Base-by-base conservation (phyloP, 1,284 basidiomycete genomes). In the Sanguinoderma infundibulare region DNA sequence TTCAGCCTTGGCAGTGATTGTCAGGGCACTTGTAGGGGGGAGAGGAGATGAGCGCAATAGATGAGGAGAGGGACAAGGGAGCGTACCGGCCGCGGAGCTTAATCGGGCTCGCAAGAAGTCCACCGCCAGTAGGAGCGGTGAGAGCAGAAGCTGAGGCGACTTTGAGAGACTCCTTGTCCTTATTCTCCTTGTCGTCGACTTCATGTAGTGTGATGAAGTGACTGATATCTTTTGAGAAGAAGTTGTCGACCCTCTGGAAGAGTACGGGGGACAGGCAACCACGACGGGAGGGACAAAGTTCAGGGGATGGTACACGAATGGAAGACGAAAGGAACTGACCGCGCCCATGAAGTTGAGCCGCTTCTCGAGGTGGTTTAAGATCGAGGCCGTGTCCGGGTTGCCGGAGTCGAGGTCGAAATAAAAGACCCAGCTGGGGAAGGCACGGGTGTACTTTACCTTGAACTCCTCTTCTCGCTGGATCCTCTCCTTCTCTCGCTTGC, bases 351-450 rank as follows among this genome's bases (percentile, higher is more conserved):
- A 81, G 38, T 77, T 69, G 35, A 96, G 86, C 63, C 84, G 81
- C 28, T 77, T 71, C 58, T 81, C 82, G 49, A 94, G 75, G 3
- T 75, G 75, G 53, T 82, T 79, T 61, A 78, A 76, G 49, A 82
- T 76, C 22, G 79, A 72, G 22, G 78, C 79, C 38, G 77, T 73
- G 20, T 84, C 82, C 24, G 80, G 74, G 51, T 83, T 83, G 57
- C 83, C 77, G 67, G 84, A 83, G 64, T 91, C 83, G 39, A 83
- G 75, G 70, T 96, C 94, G 73, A 98, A 91, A 75, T 96, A 92
- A 78, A 98, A 97, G 20, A 82, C 85, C 79, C 91, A 95, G 28
- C 76, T 80, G 1, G 94, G 94, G 76, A 98, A 97, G 17, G 90
- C 92, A 60, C 87, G 86, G 57, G 84, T 85, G 77, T 96, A 98